Evolutionary conservation across 2,329 filamentous ascomycete genomes (phyloP), one percentile per base, ranked within the genome.

Genomic region (Chaetomium sp.): DNA sequence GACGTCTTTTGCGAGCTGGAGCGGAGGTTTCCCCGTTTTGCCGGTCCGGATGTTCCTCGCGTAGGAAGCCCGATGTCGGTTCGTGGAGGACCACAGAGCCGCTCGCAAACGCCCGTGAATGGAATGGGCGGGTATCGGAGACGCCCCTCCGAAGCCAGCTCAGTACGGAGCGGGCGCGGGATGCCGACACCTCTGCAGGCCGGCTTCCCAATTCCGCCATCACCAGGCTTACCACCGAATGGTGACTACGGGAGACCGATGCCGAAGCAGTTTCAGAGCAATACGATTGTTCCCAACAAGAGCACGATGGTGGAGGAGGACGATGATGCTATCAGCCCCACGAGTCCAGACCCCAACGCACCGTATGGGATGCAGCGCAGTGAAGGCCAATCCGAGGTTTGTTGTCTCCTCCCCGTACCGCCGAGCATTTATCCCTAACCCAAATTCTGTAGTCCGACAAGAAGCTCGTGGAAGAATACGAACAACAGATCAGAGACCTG

Each of bases 261-360:
- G 70, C 90, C 91, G 19, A 97, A 96, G 75, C 93, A 93, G 45
- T 93, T 96, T 70, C 93, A 97, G 75, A 94, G 90, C 74, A 98
- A 96, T 74, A 98, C 93, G 0, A 96, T 98, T 72, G 90, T 98
- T 47, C 95, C 95, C 0, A 98, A 97, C 75, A 99, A 98, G 79
- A 96, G 94, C 73, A 97, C 91, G 0, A 93, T 98, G 89, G 87
- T 98, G 1, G 95, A 99, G 76, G 95, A 98, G 74, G 93, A 96
- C 69, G 93, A 96, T 70, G 91, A 92, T 68, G 60, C 68, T 19
- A 25, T 71, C 29, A 75, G 73, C 62, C 74, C 74, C 4, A 54
- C 82, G 23, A 79, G 78, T 23, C 84, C 85, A 19, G 86, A 85
- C 57, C 74, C 87, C 66, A 80, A 83, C 69, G 82, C 42, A 81